These are phyloP conservation scores for Amyloporia xantha DNA, from an alignment of 768 basidiomycete species.

Conservation along the genomic window DNA sequence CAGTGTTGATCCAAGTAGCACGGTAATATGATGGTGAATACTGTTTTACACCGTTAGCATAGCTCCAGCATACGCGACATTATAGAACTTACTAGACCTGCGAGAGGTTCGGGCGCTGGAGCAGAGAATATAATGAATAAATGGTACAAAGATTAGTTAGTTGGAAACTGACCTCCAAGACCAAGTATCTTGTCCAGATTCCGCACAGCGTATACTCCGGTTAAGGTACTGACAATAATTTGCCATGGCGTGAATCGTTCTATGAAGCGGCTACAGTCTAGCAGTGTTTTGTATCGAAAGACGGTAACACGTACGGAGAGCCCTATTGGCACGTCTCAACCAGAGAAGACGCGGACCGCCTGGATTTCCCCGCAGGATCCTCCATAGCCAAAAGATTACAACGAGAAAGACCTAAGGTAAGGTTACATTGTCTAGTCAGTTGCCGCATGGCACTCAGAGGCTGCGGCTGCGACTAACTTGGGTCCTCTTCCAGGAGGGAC, in stretches of 20 bases:
- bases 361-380: slow-evolving; percentile 59
- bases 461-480: slow-evolving; percentile 41
- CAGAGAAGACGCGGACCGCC: slow-evolving; percentile 62
- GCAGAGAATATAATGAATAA: slow-evolving; percentile 7
- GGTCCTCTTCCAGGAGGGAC: slow-evolving; percentile 80
- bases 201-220: slow-evolving; percentile 72
- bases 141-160: background rate
- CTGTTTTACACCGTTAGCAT: slow-evolving; percentile 29
- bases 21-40: slow-evolving; percentile 93
- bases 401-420: slow-evolving; percentile 73
- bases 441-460: background rate
- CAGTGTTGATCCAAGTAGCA: slow-evolving; percentile 91
- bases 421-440: background rate
- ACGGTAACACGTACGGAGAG: slow-evolving; percentile 42
- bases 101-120: slow-evolving; percentile 87
- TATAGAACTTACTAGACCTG: slow-evolving; percentile 59
- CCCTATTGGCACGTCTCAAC: slow-evolving; percentile 52
- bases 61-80: background rate
- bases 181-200: slow-evolving; percentile 86
- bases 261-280: slow-evolving; percentile 27
- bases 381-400: slow-evolving; percentile 86
- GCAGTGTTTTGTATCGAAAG: too few species aligned
- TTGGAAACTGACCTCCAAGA: slow-evolving; percentile 53
- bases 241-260: slow-evolving; percentile 96
- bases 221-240: slow-evolving; percentile 80